Evolutionary conservation across 768 basidiomycete genomes (phyloP).

Genomic region (Rhodotorula diobovata): DNA sequence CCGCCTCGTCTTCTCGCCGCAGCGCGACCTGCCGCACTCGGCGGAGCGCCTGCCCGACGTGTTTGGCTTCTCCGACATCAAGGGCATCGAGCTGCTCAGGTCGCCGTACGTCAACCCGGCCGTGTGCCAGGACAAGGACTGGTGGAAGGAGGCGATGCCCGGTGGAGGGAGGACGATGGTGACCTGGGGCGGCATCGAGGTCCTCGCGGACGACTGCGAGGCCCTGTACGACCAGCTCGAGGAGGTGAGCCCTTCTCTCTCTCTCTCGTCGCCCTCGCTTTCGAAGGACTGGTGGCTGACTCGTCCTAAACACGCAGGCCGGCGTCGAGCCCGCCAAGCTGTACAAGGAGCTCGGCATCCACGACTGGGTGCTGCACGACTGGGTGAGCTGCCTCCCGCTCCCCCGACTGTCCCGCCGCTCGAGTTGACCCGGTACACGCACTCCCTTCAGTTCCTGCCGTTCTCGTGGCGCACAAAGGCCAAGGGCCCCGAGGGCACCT

Average conservation of each 20-base stretch:
- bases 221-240: conserved; percentile 9
- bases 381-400: not conserved
- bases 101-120: conserved; percentile 31
- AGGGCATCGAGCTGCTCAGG: conserved; percentile 16
- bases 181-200: conserved; percentile 30
- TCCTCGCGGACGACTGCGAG: conserved; percentile 26
- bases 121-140: conserved; percentile 9
- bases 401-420: not conserved
- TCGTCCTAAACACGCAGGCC: not conserved
- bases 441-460: not conserved
- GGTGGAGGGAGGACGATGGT: conserved; percentile 21
- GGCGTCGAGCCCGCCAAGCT: conserved; percentile 20
- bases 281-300: not conserved
- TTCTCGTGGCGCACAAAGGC: conserved; percentile 6
- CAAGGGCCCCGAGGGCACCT: conserved; percentile 3
- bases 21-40: not conserved
- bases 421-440: not conserved
- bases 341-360: not conserved
- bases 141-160: conserved; percentile 32
- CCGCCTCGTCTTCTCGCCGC: conserved; percentile 9
- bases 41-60: not conserved
- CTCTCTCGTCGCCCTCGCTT: no score
- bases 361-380: conserved; percentile 12
- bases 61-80: conserved; percentile 6
- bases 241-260: not conserved